A percentile compares a stretch with the other conserved stretches of the same genome.
These are phyloP conservation scores for Hanseniaspora gamundiae DNA, from an alignment of 1,139 yeast genomes.

Conservation along the genomic window DNA sequence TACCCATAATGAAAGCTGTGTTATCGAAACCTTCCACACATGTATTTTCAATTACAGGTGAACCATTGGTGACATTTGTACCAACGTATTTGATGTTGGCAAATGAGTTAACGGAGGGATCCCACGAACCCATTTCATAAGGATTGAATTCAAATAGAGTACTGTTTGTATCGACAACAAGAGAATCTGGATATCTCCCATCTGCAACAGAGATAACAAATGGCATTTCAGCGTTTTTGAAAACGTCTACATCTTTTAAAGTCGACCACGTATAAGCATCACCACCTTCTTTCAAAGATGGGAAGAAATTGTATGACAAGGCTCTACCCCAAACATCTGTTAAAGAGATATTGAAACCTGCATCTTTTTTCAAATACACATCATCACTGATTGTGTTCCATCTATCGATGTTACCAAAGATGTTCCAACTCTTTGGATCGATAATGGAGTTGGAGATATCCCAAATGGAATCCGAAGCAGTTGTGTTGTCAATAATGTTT, in stretches of 20 bases:
- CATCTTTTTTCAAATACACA: constrained; percentile 44
- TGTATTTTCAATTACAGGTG: constrained; percentile 26
- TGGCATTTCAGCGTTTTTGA: constrained; percentile 57
- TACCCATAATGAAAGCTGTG: constrained; percentile 64
- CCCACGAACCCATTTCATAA: constrained; percentile 84
- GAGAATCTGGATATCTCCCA: constrained; percentile 62
- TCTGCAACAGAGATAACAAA: constrained; percentile 72
- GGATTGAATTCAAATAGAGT: constrained; percentile 74
- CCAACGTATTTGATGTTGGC: constrained; percentile 64
- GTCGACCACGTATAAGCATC: constrained; percentile 54
- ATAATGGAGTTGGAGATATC: constrained; percentile 43
- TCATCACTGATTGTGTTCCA: constrained; percentile 30
- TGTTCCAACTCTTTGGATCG: constrained; percentile 53
- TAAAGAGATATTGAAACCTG: constrained; percentile 65
- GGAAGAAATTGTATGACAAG: constrained; percentile 52
- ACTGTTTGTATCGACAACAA: constrained; percentile 47
- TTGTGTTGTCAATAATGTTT: constrained; percentile 30
- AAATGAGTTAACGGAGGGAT: constrained; percentile 58
- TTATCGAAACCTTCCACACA: constrained; percentile 67
- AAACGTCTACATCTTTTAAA: constrained; percentile 39
- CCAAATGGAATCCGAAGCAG: constrained; percentile 45
- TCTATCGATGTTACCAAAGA: constrained; percentile 41
- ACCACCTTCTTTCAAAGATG: constrained; percentile 24
- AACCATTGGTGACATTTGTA: constrained; percentile 48
- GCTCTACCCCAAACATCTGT: constrained; percentile 97